Evolutionary conservation across 495 filamentous ascomycete genomes (phyloP), one percentile per base, ranked within the genome.

Genomic region (Mycothermus thermophilus): DNA sequence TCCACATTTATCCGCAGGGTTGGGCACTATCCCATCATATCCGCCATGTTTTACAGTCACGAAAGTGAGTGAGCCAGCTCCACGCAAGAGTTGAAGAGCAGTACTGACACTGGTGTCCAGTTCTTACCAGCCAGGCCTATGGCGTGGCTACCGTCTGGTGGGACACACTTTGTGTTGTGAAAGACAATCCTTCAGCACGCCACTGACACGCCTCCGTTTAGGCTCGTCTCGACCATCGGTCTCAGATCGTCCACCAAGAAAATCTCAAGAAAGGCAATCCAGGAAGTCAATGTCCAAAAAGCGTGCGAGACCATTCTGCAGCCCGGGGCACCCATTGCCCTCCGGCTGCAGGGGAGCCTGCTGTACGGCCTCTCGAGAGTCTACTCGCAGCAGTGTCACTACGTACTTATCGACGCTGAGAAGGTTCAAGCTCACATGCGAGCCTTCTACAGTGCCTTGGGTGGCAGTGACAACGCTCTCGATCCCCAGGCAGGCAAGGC

Each of bases 141-240:
- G 90, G 90, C 19, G 83, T 97, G 35, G 83, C 88, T 3, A 95
- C 88, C 2, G 76, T 97, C 32, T 97, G 90, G 87, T 93, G 66
- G 55, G 18, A 6, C 13, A 10, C 8, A 8, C 9, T 1, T 19
- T 32, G 9, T 27, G 11, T 26, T 14, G 14, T 8, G n/a, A n/a
- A n/a, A n/a, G n/a, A n/a, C n/a, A n/a, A n/a, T n/a, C n/a, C n/a
- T n/a, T n/a, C n/a, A n/a, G n/a, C n/a, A n/a, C n/a, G n/a, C n/a
- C 12, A 4, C 19, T 20, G 23, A 27, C 30, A 27, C 30, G 20
- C 23, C 22, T 37, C 13, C 10, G 1, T 25, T 14, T 16, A 94
- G 87, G 90, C 70, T 97, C 6, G 79, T 93, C 21, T 92, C 90
- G 32, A 97, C 90, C 1, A 69, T 93, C 14, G 74, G 83, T 6